Evolutionary conservation across 1,284 basidiomycete genomes (phyloP).

Genomic region (Exsudoporus floridanus): DNA sequence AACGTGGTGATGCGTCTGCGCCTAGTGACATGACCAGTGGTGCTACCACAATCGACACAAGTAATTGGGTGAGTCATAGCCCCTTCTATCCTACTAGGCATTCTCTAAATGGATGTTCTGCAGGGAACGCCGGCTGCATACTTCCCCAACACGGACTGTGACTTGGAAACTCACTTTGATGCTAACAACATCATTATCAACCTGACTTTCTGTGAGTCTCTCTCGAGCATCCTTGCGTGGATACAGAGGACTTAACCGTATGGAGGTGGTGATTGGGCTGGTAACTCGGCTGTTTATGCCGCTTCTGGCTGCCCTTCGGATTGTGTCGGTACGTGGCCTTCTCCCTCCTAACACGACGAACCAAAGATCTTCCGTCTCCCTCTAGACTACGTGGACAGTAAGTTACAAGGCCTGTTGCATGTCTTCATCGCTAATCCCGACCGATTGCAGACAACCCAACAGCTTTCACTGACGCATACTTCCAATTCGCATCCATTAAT

Average conservation of each 20-base stretch:
- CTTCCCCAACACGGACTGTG: constrained; percentile 40
- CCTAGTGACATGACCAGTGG: constrained; percentile 34
- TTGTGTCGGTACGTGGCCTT: constrained; percentile 30
- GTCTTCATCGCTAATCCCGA: background rate
- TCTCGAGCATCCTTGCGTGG: no score
- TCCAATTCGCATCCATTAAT: constrained; percentile 45
- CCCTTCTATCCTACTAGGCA: background rate
- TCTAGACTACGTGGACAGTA: constrained; percentile 35
- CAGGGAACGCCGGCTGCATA: constrained; percentile 39
- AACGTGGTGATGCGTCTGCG: constrained; percentile 29
- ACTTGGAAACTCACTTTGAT: constrained; percentile 38
- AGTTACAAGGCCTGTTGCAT: constrained; percentile 8
- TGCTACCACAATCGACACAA: constrained; percentile 28
- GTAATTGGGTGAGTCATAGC: constrained; percentile 33
- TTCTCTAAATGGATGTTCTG: constrained; percentile 26
- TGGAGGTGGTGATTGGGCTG: constrained; percentile 46
- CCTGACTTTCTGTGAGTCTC: constrained; percentile 39
- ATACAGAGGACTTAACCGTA: background rate
- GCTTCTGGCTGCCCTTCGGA: constrained; percentile 38
- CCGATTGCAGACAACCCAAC: constrained; percentile 40
- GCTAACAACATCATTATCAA: constrained; percentile 44
- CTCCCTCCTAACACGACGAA: background rate
- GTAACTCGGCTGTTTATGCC: constrained; percentile 31
- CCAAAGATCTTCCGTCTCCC: background rate
- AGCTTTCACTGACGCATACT: constrained; percentile 53